Evolutionary conservation across 2,329 filamentous ascomycete species (phyloP), one percentile per base, ranked within the genome.

Genomic region (Eutypa lata): DNA sequence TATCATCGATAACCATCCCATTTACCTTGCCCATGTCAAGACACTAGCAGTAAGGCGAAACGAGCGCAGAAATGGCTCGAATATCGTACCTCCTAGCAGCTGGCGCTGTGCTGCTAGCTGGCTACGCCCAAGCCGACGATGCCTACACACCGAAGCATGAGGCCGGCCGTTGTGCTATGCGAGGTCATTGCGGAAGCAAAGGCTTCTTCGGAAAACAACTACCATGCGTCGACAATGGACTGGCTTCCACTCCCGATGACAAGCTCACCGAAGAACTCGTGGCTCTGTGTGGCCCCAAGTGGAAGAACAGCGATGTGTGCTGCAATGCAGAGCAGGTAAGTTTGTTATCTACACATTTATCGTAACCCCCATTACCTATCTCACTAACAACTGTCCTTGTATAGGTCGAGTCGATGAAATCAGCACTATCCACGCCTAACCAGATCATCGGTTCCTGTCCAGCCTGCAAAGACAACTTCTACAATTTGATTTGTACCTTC

Each of bases 381-480:
- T 43, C 38, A 48, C 61, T 66, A 33, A 62, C 56, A 24, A n/a
- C 38, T 49, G 7, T 40, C 13, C 44, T 22, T 53, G 35, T 16
- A 24, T 64, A 92, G 88, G 79, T 99, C 52, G 83, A 89, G 62
- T 80, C 88, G 1, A 83, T 99, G 57, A 87, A 90, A 63, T 87
- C 83, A 56, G 95, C 96, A 65, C 81, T 99, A 53, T 88, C 90
- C 61, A 90, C 90, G 21, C 93, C 91, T 2, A 91, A 92, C 62
- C 86, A 88, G 54, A 88, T 99, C 66, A 91, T 99, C 68, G 87
- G 91, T 24, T 91, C 91, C 10, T 99, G 94, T 69, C 94, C 94
- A 2, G 94, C 95, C 31, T 99, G 94, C 81, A 96, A 94, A 72
- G 88, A 92, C 64, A 99, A 99, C 77, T 99, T 99, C 77, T 97